phyloP scores from a whole-genome alignment of 2,329 filamentous ascomycete species.

The Talaromyces sp. region DNA sequence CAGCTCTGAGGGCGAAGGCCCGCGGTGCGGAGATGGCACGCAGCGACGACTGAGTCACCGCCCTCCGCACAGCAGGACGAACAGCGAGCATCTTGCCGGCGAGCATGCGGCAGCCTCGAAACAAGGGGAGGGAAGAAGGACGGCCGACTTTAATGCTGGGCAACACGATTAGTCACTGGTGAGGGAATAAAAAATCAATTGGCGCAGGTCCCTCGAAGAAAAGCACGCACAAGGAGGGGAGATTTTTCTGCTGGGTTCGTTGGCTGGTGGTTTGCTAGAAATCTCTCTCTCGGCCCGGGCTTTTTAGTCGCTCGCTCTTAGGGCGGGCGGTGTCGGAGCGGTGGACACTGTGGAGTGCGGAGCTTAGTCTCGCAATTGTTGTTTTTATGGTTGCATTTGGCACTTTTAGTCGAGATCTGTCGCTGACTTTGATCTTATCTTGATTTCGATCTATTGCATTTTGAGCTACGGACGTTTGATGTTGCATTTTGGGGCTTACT shows the following conservation, averaged over 20 bases:
- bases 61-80: conserved; percentile 42
- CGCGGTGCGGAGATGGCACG: conserved; percentile 36
- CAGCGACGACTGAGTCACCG: conserved; percentile 34
- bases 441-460: not conserved
- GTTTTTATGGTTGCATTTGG: not conserved
- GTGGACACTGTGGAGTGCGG: not conserved
- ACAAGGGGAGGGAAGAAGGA: not conserved
- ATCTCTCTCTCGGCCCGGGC: not conserved
- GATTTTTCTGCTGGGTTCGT: not conserved
- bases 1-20: conserved; percentile 23
- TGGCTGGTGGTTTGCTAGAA: not conserved
- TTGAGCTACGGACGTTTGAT: not conserved
- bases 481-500: not conserved
- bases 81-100: conserved; percentile 39
- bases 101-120: conserved; percentile 37
- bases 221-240: not conserved
- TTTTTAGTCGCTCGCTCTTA: not conserved
- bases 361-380: not conserved
- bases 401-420: not conserved
- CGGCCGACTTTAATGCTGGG: not conserved
- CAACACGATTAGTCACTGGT: not conserved
- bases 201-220: not conserved
- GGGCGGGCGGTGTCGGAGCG: not conserved
- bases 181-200: not conserved
- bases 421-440: not conserved